These are phyloP conservation scores for Yamadazyma pseudoaaseri DNA, from an alignment of 1,139 yeast species.

Conservation along the genomic window DNA sequence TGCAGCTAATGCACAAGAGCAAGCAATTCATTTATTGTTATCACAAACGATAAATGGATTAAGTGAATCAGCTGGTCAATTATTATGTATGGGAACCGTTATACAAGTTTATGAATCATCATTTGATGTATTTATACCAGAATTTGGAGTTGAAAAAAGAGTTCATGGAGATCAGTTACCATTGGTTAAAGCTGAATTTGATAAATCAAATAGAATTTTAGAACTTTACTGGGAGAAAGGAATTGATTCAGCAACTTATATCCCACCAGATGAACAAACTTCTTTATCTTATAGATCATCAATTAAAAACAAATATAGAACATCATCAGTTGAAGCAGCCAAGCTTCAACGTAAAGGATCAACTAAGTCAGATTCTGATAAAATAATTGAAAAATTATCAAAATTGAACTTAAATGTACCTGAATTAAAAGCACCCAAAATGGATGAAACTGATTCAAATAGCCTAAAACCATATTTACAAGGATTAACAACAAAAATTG, in stretches of 20 bases:
- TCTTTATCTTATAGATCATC: constrained; percentile 75
- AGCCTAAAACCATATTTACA: constrained; percentile 58
- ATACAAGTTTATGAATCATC: constrained; percentile 94
- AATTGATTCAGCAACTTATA: constrained; percentile 84
- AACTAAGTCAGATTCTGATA: constrained; percentile 35
- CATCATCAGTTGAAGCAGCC: constrained; percentile 72
- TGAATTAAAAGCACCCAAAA: constrained; percentile 40
- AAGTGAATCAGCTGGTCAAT: constrained; percentile 75
- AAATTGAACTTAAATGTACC: constrained; percentile 56
- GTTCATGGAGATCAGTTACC: constrained; percentile 98
- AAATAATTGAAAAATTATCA: constrained; percentile 47
- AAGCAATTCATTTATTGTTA: constrained; percentile 81
- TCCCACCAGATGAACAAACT: constrained; percentile 84
- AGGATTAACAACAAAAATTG: constrained; percentile 55
- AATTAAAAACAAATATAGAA: constrained; percentile 73
- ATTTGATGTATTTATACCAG: constrained; percentile 91
- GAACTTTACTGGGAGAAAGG: constrained; percentile 93
- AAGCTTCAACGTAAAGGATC: constrained; percentile 33
- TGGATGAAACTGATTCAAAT: constrained; percentile 16
- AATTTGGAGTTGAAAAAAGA: constrained; percentile 93
- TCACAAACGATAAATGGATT: constrained; percentile 83
- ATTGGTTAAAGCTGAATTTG: constrained; percentile 87
- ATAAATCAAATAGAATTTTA: constrained; percentile 61
- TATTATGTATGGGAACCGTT: constrained; percentile 82
- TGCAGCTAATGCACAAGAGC: constrained; percentile 91